Conservation (phyloP, 768 basidiomycete genomes). For the Trametes villosa region DNA sequence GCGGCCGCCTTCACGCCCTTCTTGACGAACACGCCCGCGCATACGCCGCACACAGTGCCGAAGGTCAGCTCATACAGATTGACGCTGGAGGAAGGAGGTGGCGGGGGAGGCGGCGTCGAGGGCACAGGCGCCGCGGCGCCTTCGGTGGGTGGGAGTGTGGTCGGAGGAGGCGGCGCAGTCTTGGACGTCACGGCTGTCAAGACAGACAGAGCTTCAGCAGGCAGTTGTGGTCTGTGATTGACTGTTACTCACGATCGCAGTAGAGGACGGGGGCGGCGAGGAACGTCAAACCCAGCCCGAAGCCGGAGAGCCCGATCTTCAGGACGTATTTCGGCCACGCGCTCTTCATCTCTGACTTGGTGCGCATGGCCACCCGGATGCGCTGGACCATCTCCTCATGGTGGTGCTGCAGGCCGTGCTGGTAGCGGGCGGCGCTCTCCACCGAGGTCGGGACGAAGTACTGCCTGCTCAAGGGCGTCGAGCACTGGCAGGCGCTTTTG, state of each 20-base stretch:
- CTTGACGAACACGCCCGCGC: slow-evolving; percentile 92
- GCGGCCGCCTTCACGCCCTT: slow-evolving; percentile 88
- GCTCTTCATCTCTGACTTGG: background rate
- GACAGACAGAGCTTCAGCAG: no score
- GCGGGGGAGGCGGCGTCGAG: slow-evolving; percentile 39
- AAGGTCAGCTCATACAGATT: slow-evolving; percentile 83
- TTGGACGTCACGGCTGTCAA: slow-evolving; percentile 11
- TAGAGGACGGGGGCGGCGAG: slow-evolving; percentile 43
- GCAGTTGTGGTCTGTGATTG: no score
- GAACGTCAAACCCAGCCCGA: slow-evolving; percentile 50
- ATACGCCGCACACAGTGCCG: slow-evolving; percentile 87
- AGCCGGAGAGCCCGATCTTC: slow-evolving; percentile 40
- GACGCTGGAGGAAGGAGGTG: slow-evolving; percentile 74
- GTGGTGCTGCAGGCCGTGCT: background rate
- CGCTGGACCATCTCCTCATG: background rate
- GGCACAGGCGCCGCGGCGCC: slow-evolving; percentile 11
- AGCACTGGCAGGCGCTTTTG: background rate
- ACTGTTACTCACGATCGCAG: slow-evolving; percentile 52
- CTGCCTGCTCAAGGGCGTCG: background rate
- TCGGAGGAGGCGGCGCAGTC: background rate
- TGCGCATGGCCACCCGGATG: background rate
- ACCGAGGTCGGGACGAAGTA: slow-evolving; percentile 32
- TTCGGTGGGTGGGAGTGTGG: slow-evolving; percentile 1
- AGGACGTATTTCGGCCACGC: background rate
- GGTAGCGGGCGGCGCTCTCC: background rate